Evolutionary conservation across 345 rosid species (phyloP).

Genomic region (Capsella bursapastoris): DNA sequence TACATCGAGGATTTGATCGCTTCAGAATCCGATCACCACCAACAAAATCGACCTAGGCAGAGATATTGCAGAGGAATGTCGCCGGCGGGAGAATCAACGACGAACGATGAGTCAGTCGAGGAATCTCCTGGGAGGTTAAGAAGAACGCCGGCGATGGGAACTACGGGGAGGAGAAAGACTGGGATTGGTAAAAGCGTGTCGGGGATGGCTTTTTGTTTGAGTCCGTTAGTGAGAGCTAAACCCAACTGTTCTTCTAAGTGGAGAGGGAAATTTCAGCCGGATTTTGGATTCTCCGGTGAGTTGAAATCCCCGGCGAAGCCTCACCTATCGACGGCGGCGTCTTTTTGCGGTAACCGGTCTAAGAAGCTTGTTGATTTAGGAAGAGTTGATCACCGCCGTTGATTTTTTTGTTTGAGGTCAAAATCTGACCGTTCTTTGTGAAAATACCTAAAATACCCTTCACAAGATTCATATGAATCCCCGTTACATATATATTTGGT

Average conservation of each 20-base stretch:
- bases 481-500: slow-evolving; percentile 20
- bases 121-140: slow-evolving; percentile 53
- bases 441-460: slow-evolving; percentile 35
- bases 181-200: slow-evolving; percentile 49
- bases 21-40: slow-evolving; percentile 13
- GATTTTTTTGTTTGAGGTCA: slow-evolving; percentile 41
- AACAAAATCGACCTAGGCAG: slow-evolving; percentile 41
- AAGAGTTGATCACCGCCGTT: slow-evolving; percentile 68
- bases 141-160: slow-evolving; percentile 47
- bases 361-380: slow-evolving; percentile 93
- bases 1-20: slow-evolving; percentile 45
- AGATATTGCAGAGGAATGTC: slow-evolving; percentile 78
- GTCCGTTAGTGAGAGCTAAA: slow-evolving; percentile 90
- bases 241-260: slow-evolving; percentile 71
- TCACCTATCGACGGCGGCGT: slow-evolving; percentile 71
- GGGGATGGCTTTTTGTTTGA: slow-evolving; percentile 76
- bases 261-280: slow-evolving; percentile 59
- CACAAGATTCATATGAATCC: slow-evolving; percentile 29
- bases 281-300: slow-evolving; percentile 56
- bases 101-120: slow-evolving; percentile 51
- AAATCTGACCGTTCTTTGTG: slow-evolving; percentile 40
- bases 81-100: slow-evolving; percentile 52
- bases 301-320: slow-evolving; percentile 59
- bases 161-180: slow-evolving; percentile 43
- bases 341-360: slow-evolving; percentile 76